Base-by-base conservation (phyloP, 768 basidiomycete genomes). In the Naganishia randhawae region DNA sequence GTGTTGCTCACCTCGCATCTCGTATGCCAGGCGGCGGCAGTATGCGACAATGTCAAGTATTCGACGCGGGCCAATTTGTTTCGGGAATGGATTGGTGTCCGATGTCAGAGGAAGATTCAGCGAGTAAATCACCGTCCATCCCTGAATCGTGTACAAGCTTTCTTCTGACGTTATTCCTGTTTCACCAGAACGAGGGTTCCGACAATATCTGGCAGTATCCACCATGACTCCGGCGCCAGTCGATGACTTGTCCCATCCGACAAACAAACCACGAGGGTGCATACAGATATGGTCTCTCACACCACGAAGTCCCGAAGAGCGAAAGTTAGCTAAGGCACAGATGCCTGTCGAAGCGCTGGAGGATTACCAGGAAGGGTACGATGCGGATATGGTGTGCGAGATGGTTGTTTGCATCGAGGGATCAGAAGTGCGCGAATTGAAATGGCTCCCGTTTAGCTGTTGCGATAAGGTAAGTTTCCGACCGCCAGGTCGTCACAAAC, bases 61-160 rank as follows among this genome's bases (percentile, higher is more conserved):
- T 97, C 78, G 90, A 88, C 70, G 88, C 90, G 0, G 96, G 96
- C 7, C 89, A 88, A 2, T 89, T 91, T 0, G 89, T 91, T n/a
- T 91, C 89, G 87, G 91, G 87, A 2, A 75, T 95, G 39, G 92
- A 94, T 71, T 98, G 94, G 94, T 93, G 92, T 77, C 95, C 96
- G 3, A 86, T 88, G 27, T 84, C 88, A 69, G 75, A 76, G 35
- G 52, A 52, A 9, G 69, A 74, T 50, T 72, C 74, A 13, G 67
- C 62, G 11, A 73, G 76, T 77, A 31, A 2, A 69, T 70, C 32
- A 42, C 0, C 17, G 17, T 9, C 29, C 9, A 25, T 51, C 29
- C 27, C 22, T 3, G 2, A 5, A 32, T 4, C 9, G 29, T 45
- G 39, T 11, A 35, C 0, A 25, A 14, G n/a, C 13, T 33, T 27